phyloP scores from a whole-genome alignment of 805 yeast species.

The Teunomyces pallodes region DNA sequence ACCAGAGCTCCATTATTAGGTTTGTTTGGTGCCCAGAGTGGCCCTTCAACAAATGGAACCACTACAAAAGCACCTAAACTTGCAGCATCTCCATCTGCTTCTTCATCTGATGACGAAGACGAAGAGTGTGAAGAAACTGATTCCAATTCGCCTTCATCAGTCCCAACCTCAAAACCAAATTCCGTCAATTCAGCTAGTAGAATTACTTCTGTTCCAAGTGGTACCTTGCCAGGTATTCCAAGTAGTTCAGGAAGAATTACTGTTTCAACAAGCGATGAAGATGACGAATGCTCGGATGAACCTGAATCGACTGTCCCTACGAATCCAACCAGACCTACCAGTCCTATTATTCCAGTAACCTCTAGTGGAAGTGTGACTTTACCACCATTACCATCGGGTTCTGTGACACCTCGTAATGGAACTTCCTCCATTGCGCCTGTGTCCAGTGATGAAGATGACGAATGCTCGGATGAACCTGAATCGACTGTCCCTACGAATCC shows the following conservation, averaged over 20 bases:
- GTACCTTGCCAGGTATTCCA: background rate
- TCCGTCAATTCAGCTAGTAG: background rate
- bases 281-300: slow-evolving; percentile 6
- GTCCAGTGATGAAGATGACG: slow-evolving; percentile 6
- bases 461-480: slow-evolving; percentile 4
- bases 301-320: background rate
- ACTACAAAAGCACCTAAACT: slow-evolving; percentile 3
- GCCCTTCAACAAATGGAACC: background rate
- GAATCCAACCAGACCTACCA: background rate
- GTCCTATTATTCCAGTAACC: background rate
- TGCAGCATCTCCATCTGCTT: slow-evolving; percentile 6
- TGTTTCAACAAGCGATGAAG: slow-evolving; percentile 2
- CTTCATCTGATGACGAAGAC: slow-evolving; percentile 14
- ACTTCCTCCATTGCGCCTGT: slow-evolving; percentile 2
- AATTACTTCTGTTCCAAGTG: background rate
- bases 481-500: background rate
- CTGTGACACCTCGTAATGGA: background rate
- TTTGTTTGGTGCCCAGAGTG: background rate
- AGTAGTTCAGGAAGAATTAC: slow-evolving; percentile 6
- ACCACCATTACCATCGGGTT: background rate
- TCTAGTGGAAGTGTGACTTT: background rate
- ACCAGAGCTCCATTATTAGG: slow-evolving; percentile 1
- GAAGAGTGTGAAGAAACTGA: slow-evolving; percentile 15
- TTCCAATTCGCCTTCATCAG: slow-evolving; percentile 4
- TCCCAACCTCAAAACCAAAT: slow-evolving; percentile 7